Percentiles rank a stretch among this genome's conserved stretches.
phyloP scores from a whole-genome alignment of 2,329 filamentous ascomycete species.

The Xylaria sp. region DNA sequence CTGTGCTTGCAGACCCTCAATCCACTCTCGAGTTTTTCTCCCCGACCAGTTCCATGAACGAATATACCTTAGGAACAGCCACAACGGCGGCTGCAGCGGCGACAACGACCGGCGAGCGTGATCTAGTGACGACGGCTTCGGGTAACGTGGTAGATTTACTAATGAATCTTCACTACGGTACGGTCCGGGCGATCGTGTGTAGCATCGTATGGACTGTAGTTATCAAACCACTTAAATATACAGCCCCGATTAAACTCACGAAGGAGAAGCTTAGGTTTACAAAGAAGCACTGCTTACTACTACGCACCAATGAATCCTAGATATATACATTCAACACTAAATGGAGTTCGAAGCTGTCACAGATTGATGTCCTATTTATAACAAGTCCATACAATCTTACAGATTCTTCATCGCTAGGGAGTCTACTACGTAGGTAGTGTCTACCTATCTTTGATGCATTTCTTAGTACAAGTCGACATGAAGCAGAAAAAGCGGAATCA shows the following conservation, averaged over 20 bases:
- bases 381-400: slow-evolving; percentile 13
- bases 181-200: not conserved
- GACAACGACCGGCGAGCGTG: not conserved
- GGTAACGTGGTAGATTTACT: not conserved
- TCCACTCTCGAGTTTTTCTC: not conserved
- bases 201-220: not conserved
- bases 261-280: not conserved
- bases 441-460: slow-evolving; percentile 17
- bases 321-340: not conserved
- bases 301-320: not conserved
- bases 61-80: not conserved
- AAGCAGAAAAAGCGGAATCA: slow-evolving; percentile 7
- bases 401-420: slow-evolving; percentile 6
- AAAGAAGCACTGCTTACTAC: not conserved
- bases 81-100: too few relatives aligned
- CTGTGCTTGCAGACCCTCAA: too few relatives aligned
- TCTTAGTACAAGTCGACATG: slow-evolving; percentile 13
- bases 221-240: too few relatives aligned
- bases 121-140: not conserved
- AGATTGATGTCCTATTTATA: not conserved
- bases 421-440: slow-evolving; percentile 15
- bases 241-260: not conserved
- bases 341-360: not conserved
- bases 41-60: not conserved
- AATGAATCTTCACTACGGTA: not conserved